Conservation (phyloP, 116 monocot genomes). For the Cymodocea nodosa region DNA sequence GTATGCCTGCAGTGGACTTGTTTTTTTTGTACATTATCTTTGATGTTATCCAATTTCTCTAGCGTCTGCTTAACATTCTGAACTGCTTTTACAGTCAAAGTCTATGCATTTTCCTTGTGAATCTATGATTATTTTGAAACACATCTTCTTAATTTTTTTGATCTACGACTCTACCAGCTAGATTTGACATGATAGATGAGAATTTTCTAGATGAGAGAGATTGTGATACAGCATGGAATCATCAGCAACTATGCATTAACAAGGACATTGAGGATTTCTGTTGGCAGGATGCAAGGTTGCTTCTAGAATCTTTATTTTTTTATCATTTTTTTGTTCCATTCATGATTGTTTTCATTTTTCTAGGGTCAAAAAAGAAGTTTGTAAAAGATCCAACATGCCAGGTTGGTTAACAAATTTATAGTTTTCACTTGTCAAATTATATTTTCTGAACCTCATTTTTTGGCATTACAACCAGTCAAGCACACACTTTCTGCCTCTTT, state of each 20-base stretch:
- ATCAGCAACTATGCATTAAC: background rate
- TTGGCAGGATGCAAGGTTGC: constrained; percentile 7
- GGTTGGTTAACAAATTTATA: background rate
- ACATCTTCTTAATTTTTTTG: background rate
- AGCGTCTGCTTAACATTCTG: too few species aligned
- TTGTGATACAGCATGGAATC: constrained; percentile 1
- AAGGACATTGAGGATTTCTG: constrained; percentile 3
- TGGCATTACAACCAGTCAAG: too few species aligned
- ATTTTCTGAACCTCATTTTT: too few species aligned
- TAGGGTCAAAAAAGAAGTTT: constrained; percentile 4
- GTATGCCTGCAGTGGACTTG: too few species aligned
- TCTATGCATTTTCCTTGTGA: too few species aligned
- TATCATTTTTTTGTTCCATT: background rate
- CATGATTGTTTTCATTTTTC: constrained; percentile 2
- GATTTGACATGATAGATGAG: constrained; percentile 1
- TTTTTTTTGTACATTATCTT: too few species aligned
- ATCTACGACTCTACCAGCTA: constrained; percentile 1
- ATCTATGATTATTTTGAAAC: too few species aligned
- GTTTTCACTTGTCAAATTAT: too few species aligned
- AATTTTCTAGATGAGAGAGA: background rate
- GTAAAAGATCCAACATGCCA: constrained; percentile 1
- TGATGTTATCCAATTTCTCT: too few species aligned
- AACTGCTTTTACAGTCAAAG: too few species aligned
- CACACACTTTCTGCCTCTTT: too few species aligned
- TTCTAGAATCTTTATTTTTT: background rate